Evolutionary conservation across 1,139 yeast genomes (phyloP).

Genomic region (Yamadazyma oceani): DNA sequence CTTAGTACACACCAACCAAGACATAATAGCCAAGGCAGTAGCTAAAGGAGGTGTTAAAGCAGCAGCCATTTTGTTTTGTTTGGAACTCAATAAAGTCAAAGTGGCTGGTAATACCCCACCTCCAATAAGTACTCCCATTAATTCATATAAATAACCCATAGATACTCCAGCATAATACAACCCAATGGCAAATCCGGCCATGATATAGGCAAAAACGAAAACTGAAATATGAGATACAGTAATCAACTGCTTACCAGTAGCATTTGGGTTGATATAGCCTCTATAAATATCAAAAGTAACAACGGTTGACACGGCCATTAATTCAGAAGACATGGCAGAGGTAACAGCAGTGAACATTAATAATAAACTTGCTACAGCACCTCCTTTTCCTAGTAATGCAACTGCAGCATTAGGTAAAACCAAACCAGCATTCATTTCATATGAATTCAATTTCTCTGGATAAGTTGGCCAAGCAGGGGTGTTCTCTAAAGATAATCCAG

Average conservation of each 20-base stretch:
- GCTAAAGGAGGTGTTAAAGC: constrained; percentile 62
- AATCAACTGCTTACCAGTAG: constrained; percentile 70
- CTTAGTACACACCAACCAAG: constrained; percentile 67
- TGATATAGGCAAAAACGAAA: constrained; percentile 59
- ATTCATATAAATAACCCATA: constrained; percentile 82
- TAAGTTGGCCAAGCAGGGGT: constrained; percentile 75
- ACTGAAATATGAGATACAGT: constrained; percentile 67
- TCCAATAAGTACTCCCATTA: constrained; percentile 86
- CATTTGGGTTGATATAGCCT: constrained; percentile 74
- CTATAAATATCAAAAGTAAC: constrained; percentile 84
- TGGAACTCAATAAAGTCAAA: constrained; percentile 65
- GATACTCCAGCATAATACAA: constrained; percentile 77
- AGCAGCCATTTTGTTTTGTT: constrained; percentile 64
- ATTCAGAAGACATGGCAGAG: constrained; percentile 82
- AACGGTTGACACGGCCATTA: constrained; percentile 83
- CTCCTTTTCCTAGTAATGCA: constrained; percentile 81
- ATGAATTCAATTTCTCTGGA: constrained; percentile 62
- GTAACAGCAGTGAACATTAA: constrained; percentile 83
- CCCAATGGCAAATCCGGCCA: constrained; percentile 85
- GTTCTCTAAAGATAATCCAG: constrained; percentile 69
- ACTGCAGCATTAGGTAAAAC: constrained; percentile 87
- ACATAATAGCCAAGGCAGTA: constrained; percentile 58
- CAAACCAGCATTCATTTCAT: constrained; percentile 75
- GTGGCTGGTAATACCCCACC: constrained; percentile 83
- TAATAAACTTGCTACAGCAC: constrained; percentile 77